Conservation (phyloP, 768 basidiomycete genomes). For the Pisolithus tinctorius region DNA sequence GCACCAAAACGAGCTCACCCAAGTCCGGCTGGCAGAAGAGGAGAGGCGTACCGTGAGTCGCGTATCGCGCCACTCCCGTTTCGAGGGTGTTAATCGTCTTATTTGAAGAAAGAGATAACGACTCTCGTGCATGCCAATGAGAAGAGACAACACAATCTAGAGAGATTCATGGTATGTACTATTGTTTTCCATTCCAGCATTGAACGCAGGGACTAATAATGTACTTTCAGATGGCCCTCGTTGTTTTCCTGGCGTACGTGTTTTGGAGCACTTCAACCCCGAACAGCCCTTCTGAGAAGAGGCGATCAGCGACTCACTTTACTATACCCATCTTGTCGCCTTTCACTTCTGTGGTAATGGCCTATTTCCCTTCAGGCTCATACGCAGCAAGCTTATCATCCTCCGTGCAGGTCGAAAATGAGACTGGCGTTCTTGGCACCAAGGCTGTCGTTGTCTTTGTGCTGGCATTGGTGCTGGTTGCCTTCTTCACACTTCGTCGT, state of each 20-base stretch:
- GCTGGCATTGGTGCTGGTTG: background rate
- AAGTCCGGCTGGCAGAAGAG: constrained; percentile 35
- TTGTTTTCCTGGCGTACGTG: constrained; percentile 12
- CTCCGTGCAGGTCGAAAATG: constrained; percentile 58
- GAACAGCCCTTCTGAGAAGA: background rate
- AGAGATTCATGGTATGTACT: constrained; percentile 43
- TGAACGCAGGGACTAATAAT: background rate
- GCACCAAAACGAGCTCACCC: constrained; percentile 45
- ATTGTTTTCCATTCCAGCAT: constrained; percentile 1
- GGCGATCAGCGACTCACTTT: constrained; percentile 40
- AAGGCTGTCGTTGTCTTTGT: constrained; percentile 16
- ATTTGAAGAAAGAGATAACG: constrained; percentile 37
- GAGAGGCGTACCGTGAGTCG: constrained; percentile 40
- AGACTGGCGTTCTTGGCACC: constrained; percentile 55
- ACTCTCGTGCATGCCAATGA: constrained; percentile 36
- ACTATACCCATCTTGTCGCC: constrained; percentile 76
- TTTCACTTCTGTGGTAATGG: constrained; percentile 62
- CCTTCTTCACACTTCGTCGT: background rate
- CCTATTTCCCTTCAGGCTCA: background rate
- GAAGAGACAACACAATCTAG: constrained; percentile 42
- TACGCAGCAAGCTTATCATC: background rate
- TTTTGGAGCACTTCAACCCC: constrained; percentile 16
- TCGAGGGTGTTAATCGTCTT: background rate
- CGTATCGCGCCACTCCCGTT: background rate
- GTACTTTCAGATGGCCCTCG: constrained; percentile 8